phyloP scores from a whole-genome alignment of 1,284 basidiomycete genomes.

The Ganoderma leucocontextum region DNA sequence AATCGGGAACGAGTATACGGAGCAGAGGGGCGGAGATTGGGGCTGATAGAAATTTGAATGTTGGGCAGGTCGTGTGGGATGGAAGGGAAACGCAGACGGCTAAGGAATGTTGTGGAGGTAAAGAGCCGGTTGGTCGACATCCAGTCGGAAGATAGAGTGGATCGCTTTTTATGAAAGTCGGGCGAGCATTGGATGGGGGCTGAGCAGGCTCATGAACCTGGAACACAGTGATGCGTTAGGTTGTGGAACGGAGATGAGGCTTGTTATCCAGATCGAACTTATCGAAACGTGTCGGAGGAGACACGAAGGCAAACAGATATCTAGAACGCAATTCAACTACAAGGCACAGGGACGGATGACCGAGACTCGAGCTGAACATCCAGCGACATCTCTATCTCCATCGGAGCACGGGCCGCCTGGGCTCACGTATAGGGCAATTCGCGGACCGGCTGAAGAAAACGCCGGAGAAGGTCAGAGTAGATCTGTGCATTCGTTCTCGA shows the following conservation, averaged over 20 bases:
- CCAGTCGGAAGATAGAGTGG: background rate
- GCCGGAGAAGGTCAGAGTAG: background rate
- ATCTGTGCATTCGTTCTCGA: background rate
- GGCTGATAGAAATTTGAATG: slow-evolving; percentile 8
- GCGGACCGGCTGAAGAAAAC: background rate
- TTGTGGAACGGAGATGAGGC: slow-evolving; percentile 10
- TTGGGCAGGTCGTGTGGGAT: slow-evolving; percentile 4
- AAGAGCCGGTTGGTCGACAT: background rate
- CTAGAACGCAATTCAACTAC: background rate
- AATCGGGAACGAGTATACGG: background rate
- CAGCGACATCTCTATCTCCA: background rate
- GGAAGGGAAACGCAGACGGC: background rate
- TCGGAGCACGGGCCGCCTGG: background rate
- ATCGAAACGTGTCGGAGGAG: background rate
- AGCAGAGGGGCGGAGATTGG: slow-evolving; percentile 4
- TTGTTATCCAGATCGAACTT: background rate
- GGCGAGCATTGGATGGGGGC: background rate
- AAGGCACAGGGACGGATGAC: slow-evolving; percentile 2
- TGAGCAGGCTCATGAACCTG: slow-evolving; percentile 1
- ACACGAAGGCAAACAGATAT: background rate
- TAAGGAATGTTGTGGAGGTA: slow-evolving; percentile 2
- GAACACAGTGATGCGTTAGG: background rate
- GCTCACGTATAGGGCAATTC: background rate
- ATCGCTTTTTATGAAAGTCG: slow-evolving; percentile 4
- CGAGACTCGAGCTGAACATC: background rate